Evolutionary conservation across 2,329 filamentous ascomycete genomes (phyloP).

Genomic region (Chalaropsis ovoidea): DNA sequence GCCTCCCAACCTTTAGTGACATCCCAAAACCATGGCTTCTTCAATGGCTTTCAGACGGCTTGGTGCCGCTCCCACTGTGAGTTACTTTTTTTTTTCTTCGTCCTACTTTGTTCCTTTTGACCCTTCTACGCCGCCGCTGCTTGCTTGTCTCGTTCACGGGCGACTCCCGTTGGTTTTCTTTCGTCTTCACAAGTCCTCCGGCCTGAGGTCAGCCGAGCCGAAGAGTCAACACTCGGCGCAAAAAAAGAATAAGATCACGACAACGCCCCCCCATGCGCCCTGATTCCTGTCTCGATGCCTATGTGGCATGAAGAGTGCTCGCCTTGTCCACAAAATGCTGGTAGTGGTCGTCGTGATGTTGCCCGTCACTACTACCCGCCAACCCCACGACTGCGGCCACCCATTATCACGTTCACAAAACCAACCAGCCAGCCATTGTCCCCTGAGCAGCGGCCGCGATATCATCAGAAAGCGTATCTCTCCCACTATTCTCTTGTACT

Average conservation of each 20-base stretch:
- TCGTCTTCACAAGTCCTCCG: not conserved
- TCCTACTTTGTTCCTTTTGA: conserved; percentile 27
- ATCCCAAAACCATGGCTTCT: conserved; percentile 42
- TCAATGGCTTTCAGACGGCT: conserved; percentile 56
- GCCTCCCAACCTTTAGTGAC: conserved; percentile 7
- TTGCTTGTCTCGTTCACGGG: not conserved
- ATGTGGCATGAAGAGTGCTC: not conserved
- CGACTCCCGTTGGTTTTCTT: not conserved
- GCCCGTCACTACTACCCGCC: too few species aligned
- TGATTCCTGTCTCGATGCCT: not conserved
- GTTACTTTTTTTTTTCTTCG: conserved; percentile 30
- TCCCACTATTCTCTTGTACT: conserved; percentile 16
- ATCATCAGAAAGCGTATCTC: conserved; percentile 20
- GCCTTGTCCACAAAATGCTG: not conserved
- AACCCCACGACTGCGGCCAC: not conserved
- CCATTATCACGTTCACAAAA: not conserved
- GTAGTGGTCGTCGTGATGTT: too few species aligned
- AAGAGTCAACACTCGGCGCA: not conserved
- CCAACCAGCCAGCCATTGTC: not conserved
- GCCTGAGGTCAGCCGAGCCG: not conserved
- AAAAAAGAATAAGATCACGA: not conserved
- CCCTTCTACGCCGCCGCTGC: not conserved
- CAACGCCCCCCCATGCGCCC: not conserved
- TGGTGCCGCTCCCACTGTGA: conserved; percentile 46
- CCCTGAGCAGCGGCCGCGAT: not conserved